Percentiles rank a stretch among this genome's conserved stretches.
Evolutionary conservation across 805 yeast genomes (phyloP).

Genomic region (Danielozyma ontarioensis): DNA sequence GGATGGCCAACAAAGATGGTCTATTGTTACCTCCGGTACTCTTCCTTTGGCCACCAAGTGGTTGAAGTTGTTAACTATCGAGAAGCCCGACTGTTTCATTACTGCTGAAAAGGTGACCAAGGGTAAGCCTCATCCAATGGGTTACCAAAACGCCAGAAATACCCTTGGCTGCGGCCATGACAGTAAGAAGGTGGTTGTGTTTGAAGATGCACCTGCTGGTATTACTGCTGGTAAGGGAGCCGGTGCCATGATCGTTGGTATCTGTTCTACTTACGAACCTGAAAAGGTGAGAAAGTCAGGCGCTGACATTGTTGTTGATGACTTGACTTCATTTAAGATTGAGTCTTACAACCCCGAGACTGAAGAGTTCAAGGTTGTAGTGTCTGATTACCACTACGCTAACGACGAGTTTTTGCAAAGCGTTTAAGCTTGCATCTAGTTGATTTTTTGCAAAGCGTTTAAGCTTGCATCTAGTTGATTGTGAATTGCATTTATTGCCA

Average conservation of each 20-base stretch:
- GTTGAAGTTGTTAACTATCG: conserved; percentile 59
- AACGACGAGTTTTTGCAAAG: conserved; percentile 32
- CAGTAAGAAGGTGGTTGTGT: conserved; percentile 50
- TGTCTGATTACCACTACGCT: conserved; percentile 38
- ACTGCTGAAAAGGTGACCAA: conserved; percentile 74
- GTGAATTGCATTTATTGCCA: conserved; percentile 1
- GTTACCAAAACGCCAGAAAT: conserved; percentile 59
- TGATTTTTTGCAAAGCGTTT: conserved; percentile 25
- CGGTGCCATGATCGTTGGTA: conserved; percentile 78
- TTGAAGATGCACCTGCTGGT: conserved; percentile 91
- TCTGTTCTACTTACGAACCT: conserved; percentile 73
- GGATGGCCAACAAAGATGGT: conserved; percentile 60
- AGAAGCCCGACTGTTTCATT: conserved; percentile 69
- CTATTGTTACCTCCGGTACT: conserved; percentile 84
- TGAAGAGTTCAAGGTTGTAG: conserved; percentile 39
- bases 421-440: conserved; percentile 3
- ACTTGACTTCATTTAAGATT: conserved; percentile 58
- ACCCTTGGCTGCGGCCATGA: conserved; percentile 35
- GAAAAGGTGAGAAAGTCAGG: conserved; percentile 68
- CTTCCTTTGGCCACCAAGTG: conserved; percentile 72
- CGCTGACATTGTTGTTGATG: conserved; percentile 77
- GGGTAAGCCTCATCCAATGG: conserved; percentile 88
- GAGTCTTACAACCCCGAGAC: conserved; percentile 45
- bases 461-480: conserved; percentile 13
- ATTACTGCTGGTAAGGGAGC: conserved; percentile 78